These are phyloP conservation scores for Penicillium roqueforti DNA, from an alignment of 495 filamentous ascomycete genomes.

Conservation along the genomic window DNA sequence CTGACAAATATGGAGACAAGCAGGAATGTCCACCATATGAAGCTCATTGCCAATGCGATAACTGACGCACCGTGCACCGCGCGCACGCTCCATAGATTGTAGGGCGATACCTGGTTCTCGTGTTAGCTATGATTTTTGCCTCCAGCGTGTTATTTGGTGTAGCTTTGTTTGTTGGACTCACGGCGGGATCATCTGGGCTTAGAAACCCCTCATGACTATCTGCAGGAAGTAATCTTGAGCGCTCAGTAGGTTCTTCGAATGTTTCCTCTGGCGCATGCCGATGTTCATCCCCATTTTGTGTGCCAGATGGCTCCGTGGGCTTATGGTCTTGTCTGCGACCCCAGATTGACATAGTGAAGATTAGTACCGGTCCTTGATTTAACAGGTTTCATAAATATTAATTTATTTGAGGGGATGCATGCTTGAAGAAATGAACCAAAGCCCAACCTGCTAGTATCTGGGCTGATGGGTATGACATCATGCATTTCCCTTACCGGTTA, in stretches of 20 bases:
- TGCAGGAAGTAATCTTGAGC: conserved; percentile 64
- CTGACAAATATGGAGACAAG: conserved; percentile 84
- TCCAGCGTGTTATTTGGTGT: not conserved
- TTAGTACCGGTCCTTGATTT: not conserved
- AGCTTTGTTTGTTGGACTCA: conserved; percentile 34
- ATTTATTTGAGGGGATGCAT: not conserved
- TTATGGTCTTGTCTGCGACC: conserved; percentile 40
- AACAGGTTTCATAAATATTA: not conserved
- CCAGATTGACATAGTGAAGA: conserved; percentile 46
- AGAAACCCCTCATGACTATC: conserved; percentile 61
- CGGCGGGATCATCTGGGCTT: conserved; percentile 92
- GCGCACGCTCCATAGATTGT: conserved; percentile 89
- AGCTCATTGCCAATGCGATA: conserved; percentile 65
- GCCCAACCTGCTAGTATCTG: not conserved
- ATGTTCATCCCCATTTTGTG: conserved; percentile 19
- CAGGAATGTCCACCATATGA: conserved; percentile 87
- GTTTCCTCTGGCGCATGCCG: conserved; percentile 10
- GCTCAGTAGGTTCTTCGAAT: conserved; percentile 56
- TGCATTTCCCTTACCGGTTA: conserved; percentile 1
- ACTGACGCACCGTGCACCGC: conserved; percentile 69
- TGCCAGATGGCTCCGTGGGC: conserved; percentile 16
- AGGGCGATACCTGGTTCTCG: conserved; percentile 70
- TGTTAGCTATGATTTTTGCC: not conserved
- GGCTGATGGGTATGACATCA: conserved; percentile 1
- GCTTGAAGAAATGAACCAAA: not conserved